Percentiles rank a stretch among this genome's conserved stretches.
Evolutionary conservation across 495 filamentous ascomycete species (phyloP).

Genomic region (Penicillium coprophilum): DNA sequence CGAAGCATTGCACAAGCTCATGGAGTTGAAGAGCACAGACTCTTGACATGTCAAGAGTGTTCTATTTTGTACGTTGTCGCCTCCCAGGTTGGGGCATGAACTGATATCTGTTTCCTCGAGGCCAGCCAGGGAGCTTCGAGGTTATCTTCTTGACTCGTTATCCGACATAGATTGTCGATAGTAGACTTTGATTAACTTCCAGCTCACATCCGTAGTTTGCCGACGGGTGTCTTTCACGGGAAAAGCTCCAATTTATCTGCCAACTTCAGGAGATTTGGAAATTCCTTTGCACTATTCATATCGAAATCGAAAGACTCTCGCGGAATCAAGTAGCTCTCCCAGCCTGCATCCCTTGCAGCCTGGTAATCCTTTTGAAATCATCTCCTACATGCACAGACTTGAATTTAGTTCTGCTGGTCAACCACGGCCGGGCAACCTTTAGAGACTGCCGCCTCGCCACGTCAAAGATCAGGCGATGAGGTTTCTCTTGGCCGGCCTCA

Average conservation of each 20-base stretch:
- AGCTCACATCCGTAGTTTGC: not conserved
- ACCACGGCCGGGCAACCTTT: slow-evolving; percentile 10
- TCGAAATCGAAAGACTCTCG: slow-evolving; percentile 21
- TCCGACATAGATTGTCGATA: not conserved
- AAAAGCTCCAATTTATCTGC: slow-evolving; percentile 13
- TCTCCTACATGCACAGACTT: slow-evolving; percentile 67
- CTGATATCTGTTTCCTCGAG: not conserved
- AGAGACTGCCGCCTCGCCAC: slow-evolving; percentile 52
- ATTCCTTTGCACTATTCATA: slow-evolving; percentile 10
- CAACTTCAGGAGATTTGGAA: slow-evolving; percentile 27
- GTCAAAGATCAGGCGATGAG: slow-evolving; percentile 60
- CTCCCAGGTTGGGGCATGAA: not conserved
- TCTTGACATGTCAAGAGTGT: not conserved
- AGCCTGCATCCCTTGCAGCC: slow-evolving; percentile 61
- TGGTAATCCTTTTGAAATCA: slow-evolving; percentile 60
- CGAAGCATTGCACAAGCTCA: not conserved
- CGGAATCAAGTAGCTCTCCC: slow-evolving; percentile 57
- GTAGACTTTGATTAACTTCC: not conserved
- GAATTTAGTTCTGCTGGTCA: slow-evolving; percentile 30
- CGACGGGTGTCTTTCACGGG: not conserved
- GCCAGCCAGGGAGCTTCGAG: not conserved
- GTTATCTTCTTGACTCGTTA: not conserved
- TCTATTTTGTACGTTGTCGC: not conserved
- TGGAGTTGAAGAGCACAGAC: not conserved
- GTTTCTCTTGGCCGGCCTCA: slow-evolving; percentile 70